A percentile compares a stretch with the other conserved stretches of the same genome.
Evolutionary conservation across 768 basidiomycete genomes (phyloP).

Genomic region (Rhodotorula graminis): DNA sequence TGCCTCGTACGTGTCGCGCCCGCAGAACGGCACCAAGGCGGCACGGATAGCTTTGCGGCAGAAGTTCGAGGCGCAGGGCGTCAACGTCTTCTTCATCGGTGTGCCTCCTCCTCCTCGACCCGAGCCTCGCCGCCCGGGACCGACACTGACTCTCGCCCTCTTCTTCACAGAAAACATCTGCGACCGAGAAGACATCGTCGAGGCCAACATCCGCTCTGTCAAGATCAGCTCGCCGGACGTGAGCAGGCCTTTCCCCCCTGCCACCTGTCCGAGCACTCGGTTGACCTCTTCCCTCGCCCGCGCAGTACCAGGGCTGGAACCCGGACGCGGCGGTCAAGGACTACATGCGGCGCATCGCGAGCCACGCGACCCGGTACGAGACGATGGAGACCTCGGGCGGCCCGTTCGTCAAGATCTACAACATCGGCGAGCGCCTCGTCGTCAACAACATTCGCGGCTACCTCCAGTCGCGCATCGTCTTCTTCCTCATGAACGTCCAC

Average conservation of each 20-base stretch:
- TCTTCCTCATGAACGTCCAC: conserved; percentile 99
- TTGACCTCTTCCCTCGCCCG: background rate
- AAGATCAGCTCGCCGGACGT: conserved; percentile 98
- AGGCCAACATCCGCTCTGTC: conserved; percentile 83
- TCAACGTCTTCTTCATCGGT: conserved; percentile 94
- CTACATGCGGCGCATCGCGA: conserved; percentile 80
- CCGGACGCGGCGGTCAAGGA: conserved; percentile 86
- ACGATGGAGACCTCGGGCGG: conserved; percentile 84
- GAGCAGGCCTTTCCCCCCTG: conserved; percentile 44
- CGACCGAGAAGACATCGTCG: conserved; percentile 85
- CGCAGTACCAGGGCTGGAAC: conserved; percentile 85
- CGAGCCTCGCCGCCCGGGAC: background rate
- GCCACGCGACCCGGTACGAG: conserved; percentile 83
- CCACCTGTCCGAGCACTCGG: background rate
- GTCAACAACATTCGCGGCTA: conserved; percentile 89
- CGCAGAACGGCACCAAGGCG: conserved; percentile 63
- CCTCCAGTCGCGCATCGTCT: conserved; percentile 86
- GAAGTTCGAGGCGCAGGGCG: conserved; percentile 76
- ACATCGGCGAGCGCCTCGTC: conserved; percentile 94
- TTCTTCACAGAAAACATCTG: conserved; percentile 71
- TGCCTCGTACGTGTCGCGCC: too few relatives aligned
- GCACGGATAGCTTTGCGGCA: conserved; percentile 67
- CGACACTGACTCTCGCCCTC: background rate
- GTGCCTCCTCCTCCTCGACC: conserved; percentile 17
- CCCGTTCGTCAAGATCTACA: conserved; percentile 90